Evolutionary conservation across 768 basidiomycete species (phyloP).

Genomic region (Kwoniella heveanensis): DNA sequence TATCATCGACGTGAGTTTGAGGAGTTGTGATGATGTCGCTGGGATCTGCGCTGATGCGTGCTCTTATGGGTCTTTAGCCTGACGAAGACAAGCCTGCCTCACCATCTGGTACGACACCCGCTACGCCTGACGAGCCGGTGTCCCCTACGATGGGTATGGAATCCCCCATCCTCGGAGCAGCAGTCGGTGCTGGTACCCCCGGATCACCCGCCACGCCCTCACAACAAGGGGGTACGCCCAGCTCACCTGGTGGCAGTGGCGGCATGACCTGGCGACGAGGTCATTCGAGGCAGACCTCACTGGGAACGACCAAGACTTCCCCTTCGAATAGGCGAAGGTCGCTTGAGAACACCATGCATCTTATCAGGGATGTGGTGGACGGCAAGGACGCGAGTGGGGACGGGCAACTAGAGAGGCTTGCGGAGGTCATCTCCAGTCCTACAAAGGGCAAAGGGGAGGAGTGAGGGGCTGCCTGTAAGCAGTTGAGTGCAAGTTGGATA

Average conservation of each 20-base stretch:
- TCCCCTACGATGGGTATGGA: constrained; percentile 25
- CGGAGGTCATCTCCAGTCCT: constrained; percentile 54
- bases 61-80: constrained; percentile 58
- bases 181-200: constrained; percentile 4
- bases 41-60: too few species aligned
- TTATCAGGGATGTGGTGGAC: constrained; percentile 91
- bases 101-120: constrained; percentile 45
- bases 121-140: constrained; percentile 43
- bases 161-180: constrained; percentile 7
- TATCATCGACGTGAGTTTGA: constrained; percentile 75
- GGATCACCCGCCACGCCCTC: constrained; percentile 21
- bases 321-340: constrained; percentile 89
- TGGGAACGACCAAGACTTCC: constrained; percentile 93
- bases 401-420: constrained; percentile 50
- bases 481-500: too few species aligned
- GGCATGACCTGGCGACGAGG: constrained; percentile 59
- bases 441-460: constrained; percentile 30
- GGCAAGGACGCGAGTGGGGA: constrained; percentile 63
- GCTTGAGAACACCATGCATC: constrained; percentile 90
- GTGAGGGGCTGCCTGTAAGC: too few species aligned
- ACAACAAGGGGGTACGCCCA: constrained; percentile 19
- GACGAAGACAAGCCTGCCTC: constrained; percentile 52
- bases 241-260: constrained; percentile 28
- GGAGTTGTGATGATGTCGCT: too few species aligned
- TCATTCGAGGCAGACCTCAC: constrained; percentile 70